Conservation (phyloP, 2,329 filamentous ascomycete genomes). For the Phoma herbarum region DNA sequence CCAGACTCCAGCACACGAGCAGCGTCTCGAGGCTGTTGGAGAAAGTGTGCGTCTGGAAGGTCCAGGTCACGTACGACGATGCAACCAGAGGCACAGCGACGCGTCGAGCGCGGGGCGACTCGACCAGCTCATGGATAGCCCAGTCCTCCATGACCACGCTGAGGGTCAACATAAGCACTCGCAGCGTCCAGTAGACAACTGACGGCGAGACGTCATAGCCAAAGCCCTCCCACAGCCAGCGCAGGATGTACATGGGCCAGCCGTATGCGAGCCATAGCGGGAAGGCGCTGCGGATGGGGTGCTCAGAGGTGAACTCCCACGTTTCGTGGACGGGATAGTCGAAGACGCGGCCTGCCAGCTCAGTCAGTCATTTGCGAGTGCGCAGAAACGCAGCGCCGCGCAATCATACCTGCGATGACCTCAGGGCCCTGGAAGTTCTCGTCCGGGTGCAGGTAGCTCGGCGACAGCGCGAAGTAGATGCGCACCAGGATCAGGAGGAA, state of each 20-base stretch:
- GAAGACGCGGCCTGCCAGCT: constrained; percentile 80
- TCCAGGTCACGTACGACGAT: constrained; percentile 98
- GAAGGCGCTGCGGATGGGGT: constrained; percentile 94
- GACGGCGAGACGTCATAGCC: constrained; percentile 84
- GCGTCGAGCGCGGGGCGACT: constrained; percentile 73
- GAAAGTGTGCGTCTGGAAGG: constrained; percentile 97
- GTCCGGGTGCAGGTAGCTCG: constrained; percentile 97
- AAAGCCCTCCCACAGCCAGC: constrained; percentile 90
- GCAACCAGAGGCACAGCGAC: constrained; percentile 84
- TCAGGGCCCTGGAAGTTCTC: constrained; percentile 99
- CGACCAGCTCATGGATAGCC: constrained; percentile 91
- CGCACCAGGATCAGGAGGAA: constrained; percentile 84
- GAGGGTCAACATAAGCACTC: constrained; percentile 89
- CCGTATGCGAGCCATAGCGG: constrained; percentile 96
- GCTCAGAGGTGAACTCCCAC: constrained; percentile 92
- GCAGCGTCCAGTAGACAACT: constrained; percentile 87
- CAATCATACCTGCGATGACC: constrained; percentile 81
- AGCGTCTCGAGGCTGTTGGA: constrained; percentile 97
- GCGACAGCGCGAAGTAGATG: constrained; percentile 91
- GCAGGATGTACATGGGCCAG: constrained; percentile 88
- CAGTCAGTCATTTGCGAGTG: constrained; percentile 4
- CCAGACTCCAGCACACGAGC: constrained; percentile 90
- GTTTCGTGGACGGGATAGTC: constrained; percentile 88
- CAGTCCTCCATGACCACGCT: constrained; percentile 98
- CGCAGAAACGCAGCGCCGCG: constrained; percentile 4